Percentiles rank a stretch among this genome's conserved stretches.
Conservation (phyloP, 2,329 filamentous ascomycete genomes). For the Rhynchosporium graminicola region DNA sequence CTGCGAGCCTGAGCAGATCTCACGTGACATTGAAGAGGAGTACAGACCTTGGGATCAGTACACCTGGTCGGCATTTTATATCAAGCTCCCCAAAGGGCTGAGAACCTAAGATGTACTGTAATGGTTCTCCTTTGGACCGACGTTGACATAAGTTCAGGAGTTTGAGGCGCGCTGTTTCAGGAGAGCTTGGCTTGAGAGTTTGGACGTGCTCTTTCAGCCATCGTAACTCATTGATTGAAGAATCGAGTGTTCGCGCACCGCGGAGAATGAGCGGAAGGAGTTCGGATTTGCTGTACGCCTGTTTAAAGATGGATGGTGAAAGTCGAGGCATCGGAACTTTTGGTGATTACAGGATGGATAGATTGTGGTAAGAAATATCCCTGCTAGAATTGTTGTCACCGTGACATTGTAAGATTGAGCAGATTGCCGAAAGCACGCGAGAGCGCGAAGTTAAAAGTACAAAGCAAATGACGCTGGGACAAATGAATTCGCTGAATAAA, state of each 20-base stretch:
- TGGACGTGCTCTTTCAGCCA: slow-evolving; percentile 68
- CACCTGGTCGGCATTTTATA: slow-evolving; percentile 72
- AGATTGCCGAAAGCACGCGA: not conserved
- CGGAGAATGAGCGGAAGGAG: slow-evolving; percentile 62
- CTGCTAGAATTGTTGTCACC: not conserved
- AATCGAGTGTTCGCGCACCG: slow-evolving; percentile 61
- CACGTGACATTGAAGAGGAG: slow-evolving; percentile 15
- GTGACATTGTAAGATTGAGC: not conserved
- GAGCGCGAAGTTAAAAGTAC: too few relatives aligned
- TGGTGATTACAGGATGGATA: not conserved
- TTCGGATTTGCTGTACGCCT: slow-evolving; percentile 54
- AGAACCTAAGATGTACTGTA: slow-evolving; percentile 87
- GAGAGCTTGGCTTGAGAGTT: not conserved
- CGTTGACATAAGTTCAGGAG: slow-evolving; percentile 49
- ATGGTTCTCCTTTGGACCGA: slow-evolving; percentile 65
- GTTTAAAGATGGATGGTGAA: slow-evolving; percentile 56
- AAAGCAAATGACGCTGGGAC: not conserved
- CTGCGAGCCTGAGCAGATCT: slow-evolving; percentile 39
- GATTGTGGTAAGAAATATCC: not conserved
- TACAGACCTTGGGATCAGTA: slow-evolving; percentile 76
- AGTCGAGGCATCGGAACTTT: slow-evolving; percentile 61
- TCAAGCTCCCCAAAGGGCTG: slow-evolving; percentile 87
- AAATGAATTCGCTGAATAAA: not conserved
- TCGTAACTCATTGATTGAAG: slow-evolving; percentile 67
- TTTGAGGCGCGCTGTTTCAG: slow-evolving; percentile 16